Conservation (phyloP, 1,139 yeast species). For the Zygosaccharomyces sapae region DNA sequence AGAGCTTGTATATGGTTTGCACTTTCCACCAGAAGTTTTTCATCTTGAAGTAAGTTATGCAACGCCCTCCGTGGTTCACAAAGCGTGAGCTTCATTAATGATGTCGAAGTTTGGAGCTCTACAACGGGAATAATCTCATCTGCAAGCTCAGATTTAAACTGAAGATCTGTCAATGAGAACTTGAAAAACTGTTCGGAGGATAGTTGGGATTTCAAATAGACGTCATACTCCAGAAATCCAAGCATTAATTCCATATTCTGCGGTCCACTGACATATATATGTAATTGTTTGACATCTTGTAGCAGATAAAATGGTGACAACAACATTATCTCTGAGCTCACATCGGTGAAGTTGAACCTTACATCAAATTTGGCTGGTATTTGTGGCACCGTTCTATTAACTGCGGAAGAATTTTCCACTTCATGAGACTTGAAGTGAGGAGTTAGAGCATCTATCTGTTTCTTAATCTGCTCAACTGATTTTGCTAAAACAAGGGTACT, state of each 20-base stretch:
- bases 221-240: conserved; percentile 25
- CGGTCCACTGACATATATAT: conserved; percentile 20
- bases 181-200: conserved; percentile 29
- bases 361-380: conserved; percentile 14
- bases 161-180: conserved; percentile 26
- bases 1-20: conserved; percentile 16
- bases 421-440: conserved; percentile 8
- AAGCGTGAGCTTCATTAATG: conserved; percentile 28
- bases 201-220: conserved; percentile 26
- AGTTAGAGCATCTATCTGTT: conserved; percentile 12
- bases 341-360: conserved; percentile 20
- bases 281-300: conserved; percentile 24
- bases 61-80: conserved; percentile 30
- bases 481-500: conserved; percentile 20
- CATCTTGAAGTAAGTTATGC: conserved; percentile 27
- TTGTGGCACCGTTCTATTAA: not conserved
- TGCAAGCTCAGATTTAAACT: conserved; percentile 15
- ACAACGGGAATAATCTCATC: conserved; percentile 9
- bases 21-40: conserved; percentile 24
- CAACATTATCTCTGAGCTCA: conserved; percentile 28
- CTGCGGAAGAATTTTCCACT: not conserved
- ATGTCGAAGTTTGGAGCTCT: conserved; percentile 21
- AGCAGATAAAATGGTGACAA: conserved; percentile 25
- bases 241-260: conserved; percentile 18
- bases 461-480: conserved; percentile 18